Percentiles rank a stretch among this genome's conserved stretches.
Conservation (phyloP, 345 rosid species). For the Euphorbia lathyris region DNA sequence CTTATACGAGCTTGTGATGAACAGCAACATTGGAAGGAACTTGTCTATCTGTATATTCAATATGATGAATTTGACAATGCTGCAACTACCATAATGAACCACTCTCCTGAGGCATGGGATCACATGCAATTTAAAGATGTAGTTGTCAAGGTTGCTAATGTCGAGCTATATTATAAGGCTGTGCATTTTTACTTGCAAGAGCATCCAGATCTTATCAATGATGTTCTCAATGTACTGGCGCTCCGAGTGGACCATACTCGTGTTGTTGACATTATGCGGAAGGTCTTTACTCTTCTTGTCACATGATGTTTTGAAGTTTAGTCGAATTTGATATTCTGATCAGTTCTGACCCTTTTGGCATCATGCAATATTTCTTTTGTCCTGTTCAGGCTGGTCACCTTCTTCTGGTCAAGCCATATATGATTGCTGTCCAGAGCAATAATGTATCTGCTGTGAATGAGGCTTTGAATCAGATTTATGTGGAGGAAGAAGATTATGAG, state of each 20-base stretch:
- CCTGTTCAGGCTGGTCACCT: constrained; percentile 83
- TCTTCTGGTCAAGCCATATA: constrained; percentile 91
- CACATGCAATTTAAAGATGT: constrained; percentile 99
- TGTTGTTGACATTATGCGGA: constrained; percentile 95
- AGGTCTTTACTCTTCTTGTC: constrained; percentile 40
- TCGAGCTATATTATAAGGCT: constrained; percentile 92
- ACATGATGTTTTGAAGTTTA: neutral
- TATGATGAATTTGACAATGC: constrained; percentile 98
- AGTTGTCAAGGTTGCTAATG: constrained; percentile 89
- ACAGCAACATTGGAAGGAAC: constrained; percentile 98
- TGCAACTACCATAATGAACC: constrained; percentile 97
- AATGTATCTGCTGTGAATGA: constrained; percentile 92
- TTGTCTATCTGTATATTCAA: constrained; percentile 79
- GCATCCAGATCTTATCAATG: constrained; percentile 92
- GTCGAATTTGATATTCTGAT: neutral
- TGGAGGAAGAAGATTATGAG: constrained; percentile 96
- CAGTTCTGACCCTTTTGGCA: neutral
- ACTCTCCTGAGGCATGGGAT: constrained; percentile 99
- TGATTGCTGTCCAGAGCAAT: constrained; percentile 95
- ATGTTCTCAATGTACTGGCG: constrained; percentile 90
- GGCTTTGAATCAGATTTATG: constrained; percentile 88
- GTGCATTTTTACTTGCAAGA: constrained; percentile 98
- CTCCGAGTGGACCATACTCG: constrained; percentile 94
- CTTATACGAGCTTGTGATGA: constrained; percentile 98
- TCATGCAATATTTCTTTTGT: neutral